Base-by-base conservation (phyloP, 2,329 filamentous ascomycete genomes). In the Furcasterigmium sp. region DNA sequence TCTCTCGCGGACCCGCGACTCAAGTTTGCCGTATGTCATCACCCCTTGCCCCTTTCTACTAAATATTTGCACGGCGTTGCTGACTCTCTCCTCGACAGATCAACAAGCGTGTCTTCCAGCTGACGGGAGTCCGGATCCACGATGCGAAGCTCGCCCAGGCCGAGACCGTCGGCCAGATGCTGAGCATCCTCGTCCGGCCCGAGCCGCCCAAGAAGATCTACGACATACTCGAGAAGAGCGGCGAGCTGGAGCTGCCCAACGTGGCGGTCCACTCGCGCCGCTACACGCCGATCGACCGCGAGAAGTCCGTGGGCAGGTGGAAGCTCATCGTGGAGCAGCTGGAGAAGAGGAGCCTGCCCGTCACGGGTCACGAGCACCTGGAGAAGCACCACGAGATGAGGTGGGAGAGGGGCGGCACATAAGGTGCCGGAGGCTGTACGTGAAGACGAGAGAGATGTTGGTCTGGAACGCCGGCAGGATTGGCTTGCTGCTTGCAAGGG, bases 301-400 rank as follows among this genome's bases (percentile, higher is more conserved):
- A 91, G 64, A 80, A 76, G 53, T 73, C 78, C 39, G 60, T 87
- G 34, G 89, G 89, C 21, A 73, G 87, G 55, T 87, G 84, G 79
- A 93, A 93, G 78, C 63, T 90, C 39, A 87, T 91, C 56, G 76
- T 86, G 61, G 69, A 82, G 56, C 84, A 88, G 63, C 69, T 91
- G 49, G 65, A 65, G 56, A 73, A 76, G 58, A 71, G 82, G 44
- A 76, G 75, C 14, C 60, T 91, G 51, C 79, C 83, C 8, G 65
- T 80, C 14, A 69, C 67, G 4, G 78, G 78, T 3, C 65, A 67
- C 38, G 62, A 59, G 8, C 59, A 61, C 8, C 50, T 63, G 38
- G 51, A 57, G 13, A 66, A 63, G 57, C 66, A 65, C 50, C 68
- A 58, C 56, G 71, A 76, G 59, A 54, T 62, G 42, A 51, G 61